Evolutionary conservation across 1,284 basidiomycete species (phyloP), one percentile per base, ranked within the genome.

Genomic region (Tilletia caries): DNA sequence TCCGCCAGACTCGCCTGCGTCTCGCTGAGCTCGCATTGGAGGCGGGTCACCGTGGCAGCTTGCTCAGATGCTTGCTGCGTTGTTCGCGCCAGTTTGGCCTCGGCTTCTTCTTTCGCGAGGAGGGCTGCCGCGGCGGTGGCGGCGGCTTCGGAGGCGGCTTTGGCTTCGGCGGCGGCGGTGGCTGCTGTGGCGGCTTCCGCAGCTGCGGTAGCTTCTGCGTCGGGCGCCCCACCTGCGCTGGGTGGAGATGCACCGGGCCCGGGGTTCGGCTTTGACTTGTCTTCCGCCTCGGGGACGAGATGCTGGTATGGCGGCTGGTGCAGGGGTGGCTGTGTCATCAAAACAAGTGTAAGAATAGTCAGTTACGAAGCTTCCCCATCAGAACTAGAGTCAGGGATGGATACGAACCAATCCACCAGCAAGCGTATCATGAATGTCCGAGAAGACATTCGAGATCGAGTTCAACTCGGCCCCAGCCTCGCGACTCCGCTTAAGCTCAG

Each of bases 401-500:
- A 27, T 27, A 66, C 68, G 44, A 23, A 66, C 65, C 54, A 73
- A 68, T 58, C 89, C 88, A 3, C 95, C 95, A 41, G 92, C 91
- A 2, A 99, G 86, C 0, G 92, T 94, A 76, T 96, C 93, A 73
- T 94, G 91, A 62, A 98, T 93, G 44, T 97, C 93, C 62, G 87
- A 89, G 88, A 98, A 93, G 1, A 91, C 87, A n/a, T 88, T 87
- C 25, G 89, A 91, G 48, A 98, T 85, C 0, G 88, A 88, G 76
- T 90, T 89, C 3, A 99, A 86, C 82, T 98, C 95, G 1, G 89
- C 87, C n/a, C 92, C 92, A 0, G 93, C 95, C 80, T 98, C 94
- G 23, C 93, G 89, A 80, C 92, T 95, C 85, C 95, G 95, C 84
- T 92, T 90, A 43, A 98, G 88, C 82, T 98, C 95, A 75, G 89